Base-by-base conservation (phyloP, 2,329 filamentous ascomycete genomes). In the Fusarium mexicanum region DNA sequence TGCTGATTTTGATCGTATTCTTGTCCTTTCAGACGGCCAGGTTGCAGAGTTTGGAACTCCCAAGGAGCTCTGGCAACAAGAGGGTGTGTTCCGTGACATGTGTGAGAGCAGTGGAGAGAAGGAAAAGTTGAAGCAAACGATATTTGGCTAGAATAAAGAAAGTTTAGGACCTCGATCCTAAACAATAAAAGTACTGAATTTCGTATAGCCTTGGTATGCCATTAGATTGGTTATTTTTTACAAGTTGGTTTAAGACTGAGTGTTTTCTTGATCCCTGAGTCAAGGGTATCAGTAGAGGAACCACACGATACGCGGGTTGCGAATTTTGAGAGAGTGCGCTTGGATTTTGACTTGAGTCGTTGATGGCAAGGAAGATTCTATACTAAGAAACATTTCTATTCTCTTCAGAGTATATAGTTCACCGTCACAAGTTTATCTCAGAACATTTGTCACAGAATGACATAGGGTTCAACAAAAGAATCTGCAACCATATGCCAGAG, bases 1-100 rank as follows among this genome's bases (percentile, higher is more conserved):
- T 82, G 91, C 90, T 8, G 92, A 94, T 80, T 94, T 94, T 78
- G 92, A 94, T 80, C 87, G 89, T 69, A 92, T 94, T 65, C 84
- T 94, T 17, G 92, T 95, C 11, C 84, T 95, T 71, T 89, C 89
- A 64, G 91, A 92, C 40, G 92, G 93, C 1, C 83, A 82, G 48
- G 91, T 91, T 1, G 88, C 90, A 22, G 93, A 94, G 82, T 93
- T 88, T 80, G 92, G 91, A 8, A 85, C 84, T 11, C 92, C 92
- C 4, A 84, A 80, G 74, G 89, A 92, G 77, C 81, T 94, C 64
- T 90, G 92, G 86, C 84, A 85, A 59, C 84, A 81, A 77, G 81
- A 87, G 26, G 83, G 88, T 10, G 82, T 90, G 5, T 93, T 93
- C 78, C 85, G 86, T 64, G 86, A 86, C n/a, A 90, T 93, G 89